phyloP scores from a whole-genome alignment of 768 basidiomycete genomes.

The Amyloporia xantha region DNA sequence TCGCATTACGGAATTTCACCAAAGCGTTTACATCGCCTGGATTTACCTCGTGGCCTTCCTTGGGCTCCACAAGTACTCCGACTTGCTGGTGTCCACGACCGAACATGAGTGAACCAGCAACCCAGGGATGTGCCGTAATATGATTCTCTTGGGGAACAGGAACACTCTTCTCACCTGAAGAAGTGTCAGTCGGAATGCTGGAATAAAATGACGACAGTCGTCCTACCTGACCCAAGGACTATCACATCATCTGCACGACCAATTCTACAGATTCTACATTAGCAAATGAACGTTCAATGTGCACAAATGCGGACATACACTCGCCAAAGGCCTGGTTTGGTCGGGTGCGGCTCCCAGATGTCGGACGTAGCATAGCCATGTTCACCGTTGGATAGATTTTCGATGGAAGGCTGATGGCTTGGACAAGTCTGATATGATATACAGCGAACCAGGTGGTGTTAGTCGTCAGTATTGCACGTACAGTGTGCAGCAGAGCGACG shows the following conservation, averaged over 20 bases:
- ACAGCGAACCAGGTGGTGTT: not conserved
- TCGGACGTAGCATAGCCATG: constrained; percentile 17
- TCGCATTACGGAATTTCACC: constrained; percentile 25
- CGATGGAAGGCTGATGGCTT: constrained; percentile 1
- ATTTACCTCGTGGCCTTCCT: constrained; percentile 20
- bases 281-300: not conserved
- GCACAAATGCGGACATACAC: constrained; percentile 16
- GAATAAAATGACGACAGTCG: not conserved
- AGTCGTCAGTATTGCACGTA: no score
- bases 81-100: constrained; percentile 31
- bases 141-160: constrained; percentile 18
- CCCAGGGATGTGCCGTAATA: constrained; percentile 24
- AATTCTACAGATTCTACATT: constrained; percentile 12
- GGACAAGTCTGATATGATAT: not conserved
- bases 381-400: constrained; percentile 6
- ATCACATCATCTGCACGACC: constrained; percentile 41
- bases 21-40: constrained; percentile 20
- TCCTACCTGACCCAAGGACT: constrained; percentile 18
- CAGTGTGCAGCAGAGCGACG: not conserved
- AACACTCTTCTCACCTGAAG: constrained; percentile 28
- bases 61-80: constrained; percentile 34
- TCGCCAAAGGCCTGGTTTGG: constrained; percentile 15
- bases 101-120: constrained; percentile 31
- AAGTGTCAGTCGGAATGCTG: not conserved
- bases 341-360: constrained; percentile 14